Evolutionary conservation across 1,139 yeast species (phyloP).

Genomic region (Kodamaea alishanica): DNA sequence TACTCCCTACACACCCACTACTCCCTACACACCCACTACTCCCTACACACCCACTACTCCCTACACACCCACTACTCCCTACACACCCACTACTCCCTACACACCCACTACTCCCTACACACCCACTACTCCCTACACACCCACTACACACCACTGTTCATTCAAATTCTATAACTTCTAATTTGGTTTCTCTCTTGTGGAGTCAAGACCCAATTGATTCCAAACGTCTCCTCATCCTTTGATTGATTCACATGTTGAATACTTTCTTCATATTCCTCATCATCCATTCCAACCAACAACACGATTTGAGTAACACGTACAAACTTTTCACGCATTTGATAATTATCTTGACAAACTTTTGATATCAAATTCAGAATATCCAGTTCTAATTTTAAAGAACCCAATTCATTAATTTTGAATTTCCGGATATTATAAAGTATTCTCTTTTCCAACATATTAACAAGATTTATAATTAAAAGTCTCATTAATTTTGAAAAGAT

Average conservation of each 20-base stretch:
- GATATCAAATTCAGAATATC: conserved; percentile 74
- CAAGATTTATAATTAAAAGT: conserved; percentile 51
- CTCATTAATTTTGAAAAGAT: conserved; percentile 47
- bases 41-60: too few species aligned
- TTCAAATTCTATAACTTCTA: conserved; percentile 40
- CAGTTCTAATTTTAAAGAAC: conserved; percentile 79
- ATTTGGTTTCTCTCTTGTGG: conserved; percentile 68
- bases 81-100: too few species aligned
- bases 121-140: too few species aligned
- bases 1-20: too few species aligned
- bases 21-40: too few species aligned
- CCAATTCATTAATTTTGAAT: conserved; percentile 66
- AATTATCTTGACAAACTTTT: conserved; percentile 59
- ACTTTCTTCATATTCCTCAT: conserved; percentile 58
- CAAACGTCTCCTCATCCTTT: conserved; percentile 27
- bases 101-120: too few species aligned
- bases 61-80: too few species aligned
- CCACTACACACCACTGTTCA: too few species aligned
- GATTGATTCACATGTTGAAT: conserved; percentile 19
- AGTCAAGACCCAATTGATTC: conserved; percentile 76
- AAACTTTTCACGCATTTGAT: conserved; percentile 73
- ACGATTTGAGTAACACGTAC: conserved; percentile 80
- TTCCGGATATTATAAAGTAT: conserved; percentile 62
- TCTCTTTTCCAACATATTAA: conserved; percentile 57
- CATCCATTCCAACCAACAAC: conserved; percentile 78